These are phyloP conservation scores for Moricandia moricandioides DNA, from an alignment of 345 rosid genomes.

Conservation along the genomic window DNA sequence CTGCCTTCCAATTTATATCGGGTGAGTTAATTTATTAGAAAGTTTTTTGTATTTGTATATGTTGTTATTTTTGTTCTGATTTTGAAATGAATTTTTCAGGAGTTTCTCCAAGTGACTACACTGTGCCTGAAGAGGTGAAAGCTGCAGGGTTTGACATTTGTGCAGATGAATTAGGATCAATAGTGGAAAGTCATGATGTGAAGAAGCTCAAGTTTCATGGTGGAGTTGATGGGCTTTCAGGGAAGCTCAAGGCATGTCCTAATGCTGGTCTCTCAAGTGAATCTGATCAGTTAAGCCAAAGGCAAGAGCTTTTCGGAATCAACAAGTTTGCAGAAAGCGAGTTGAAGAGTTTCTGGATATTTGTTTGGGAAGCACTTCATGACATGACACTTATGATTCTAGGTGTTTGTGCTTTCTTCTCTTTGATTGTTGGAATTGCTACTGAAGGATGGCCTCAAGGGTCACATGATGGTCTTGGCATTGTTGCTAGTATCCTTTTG, in stretches of 20 bases:
- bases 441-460: constrained; percentile 97
- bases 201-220: constrained; percentile 76
- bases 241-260: constrained; percentile 61
- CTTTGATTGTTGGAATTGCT: constrained; percentile 76
- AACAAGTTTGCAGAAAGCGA: constrained; percentile 79
- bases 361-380: constrained; percentile 94
- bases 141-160: constrained; percentile 81
- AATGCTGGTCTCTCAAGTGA: constrained; percentile 50
- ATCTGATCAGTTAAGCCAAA: constrained; percentile 32
- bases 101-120: constrained; percentile 66
- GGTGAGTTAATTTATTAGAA: constrained; percentile 39
- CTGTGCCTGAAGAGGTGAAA: constrained; percentile 62
- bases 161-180: constrained; percentile 83
- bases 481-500: constrained; percentile 77
- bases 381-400: constrained; percentile 93
- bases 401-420: constrained; percentile 81
- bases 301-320: constrained; percentile 76
- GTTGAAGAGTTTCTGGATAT: constrained; percentile 61
- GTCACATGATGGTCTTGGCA: constrained; percentile 92
- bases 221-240: constrained; percentile 66
- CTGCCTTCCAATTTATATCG: constrained; percentile 75
- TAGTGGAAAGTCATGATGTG: constrained; percentile 74
- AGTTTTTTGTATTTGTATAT: neutral
- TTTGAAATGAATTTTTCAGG: constrained; percentile 38
- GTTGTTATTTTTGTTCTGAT: neutral